Evolutionary conservation across 371 early-diverging fungal genomes (phyloP), one percentile per base, ranked within the genome.

Genomic region (Gilbertella persicaria): DNA sequence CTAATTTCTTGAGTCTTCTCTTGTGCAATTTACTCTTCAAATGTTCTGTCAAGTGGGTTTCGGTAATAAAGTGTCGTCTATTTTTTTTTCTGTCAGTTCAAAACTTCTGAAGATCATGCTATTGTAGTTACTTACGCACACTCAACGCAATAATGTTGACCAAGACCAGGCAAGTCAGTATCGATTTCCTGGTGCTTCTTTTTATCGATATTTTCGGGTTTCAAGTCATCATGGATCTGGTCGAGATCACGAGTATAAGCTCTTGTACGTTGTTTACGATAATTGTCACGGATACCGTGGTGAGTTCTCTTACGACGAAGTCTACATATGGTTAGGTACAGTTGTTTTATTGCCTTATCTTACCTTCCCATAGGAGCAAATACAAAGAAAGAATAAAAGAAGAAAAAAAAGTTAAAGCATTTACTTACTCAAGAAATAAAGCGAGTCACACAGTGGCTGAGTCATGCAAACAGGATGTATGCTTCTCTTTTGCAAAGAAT

Each of bases 131-230:
- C 82, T 57, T 78, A 83, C 82, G 79, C 80, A 75, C 94, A 94
- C 60, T 90, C 86, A 20, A 94, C 68, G 71, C 96, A 95, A 67
- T 94, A 94, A 76, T 86, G 79, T 65, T 93, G 91, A 23, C 94
- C 96, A 28, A 87, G 67, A 25, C 95, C 95, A 20, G 95, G 94
- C 55, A 92, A 67, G 49, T 95, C 96, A n/a, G 88, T 82, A 66
- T 95, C 92, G 21, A 79, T 55, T n/a, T 79, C 80, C 46, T 78
- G 75, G 44, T 73, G 75, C 57, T 82, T 71, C 45, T 87, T 66
- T 60, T 85, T 89, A 30, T 71, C 68, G 14, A 70, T 73, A 54
- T 84, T 85, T 50, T 82, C 88, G 9, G 88, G 87, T 58, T 79
- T 71, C 56, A 96, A 70, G 75, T 96, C 95, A 16, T 87, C 89